Conservation (phyloP, 2,329 filamentous ascomycete genomes). For the Diaporthe longicolla region DNA sequence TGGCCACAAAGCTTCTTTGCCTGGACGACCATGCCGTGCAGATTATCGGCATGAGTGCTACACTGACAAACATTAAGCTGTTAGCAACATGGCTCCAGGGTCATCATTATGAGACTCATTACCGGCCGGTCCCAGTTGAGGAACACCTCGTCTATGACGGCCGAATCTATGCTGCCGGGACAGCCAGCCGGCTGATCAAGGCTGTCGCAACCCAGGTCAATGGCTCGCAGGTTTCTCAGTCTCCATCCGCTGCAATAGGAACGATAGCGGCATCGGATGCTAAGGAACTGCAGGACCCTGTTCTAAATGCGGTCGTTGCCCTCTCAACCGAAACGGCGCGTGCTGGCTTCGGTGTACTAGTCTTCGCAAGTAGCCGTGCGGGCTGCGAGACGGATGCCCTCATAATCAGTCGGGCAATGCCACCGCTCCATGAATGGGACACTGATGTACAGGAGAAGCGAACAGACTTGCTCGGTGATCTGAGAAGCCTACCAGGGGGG, state of each 20-base stretch:
- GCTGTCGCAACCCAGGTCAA: conserved; percentile 67
- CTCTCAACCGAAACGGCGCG: conserved; percentile 77
- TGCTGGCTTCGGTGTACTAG: conserved; percentile 78
- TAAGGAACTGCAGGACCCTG: conserved; percentile 74
- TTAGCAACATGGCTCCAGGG: conserved; percentile 79
- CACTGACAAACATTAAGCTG: conserved; percentile 80
- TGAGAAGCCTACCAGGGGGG: conserved; percentile 76
- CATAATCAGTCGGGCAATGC: conserved; percentile 77
- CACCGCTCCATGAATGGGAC: conserved; percentile 61
- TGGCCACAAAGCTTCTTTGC: conserved; percentile 80
- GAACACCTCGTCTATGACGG: conserved; percentile 82
- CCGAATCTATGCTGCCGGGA: conserved; percentile 73
- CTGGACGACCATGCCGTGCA: conserved; percentile 74
- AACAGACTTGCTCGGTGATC: conserved; percentile 74
- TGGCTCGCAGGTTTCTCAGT: conserved; percentile 46
- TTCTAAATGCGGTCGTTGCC: conserved; percentile 79
- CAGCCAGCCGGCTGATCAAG: conserved; percentile 70
- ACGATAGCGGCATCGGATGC: conserved; percentile 69
- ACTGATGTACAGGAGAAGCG: conserved; percentile 68
- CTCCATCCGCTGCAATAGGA: conserved; percentile 58
- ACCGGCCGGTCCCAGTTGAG: conserved; percentile 81
- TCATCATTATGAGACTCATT: conserved; percentile 80
- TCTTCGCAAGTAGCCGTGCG: conserved; percentile 80
- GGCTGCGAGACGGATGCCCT: conserved; percentile 78
- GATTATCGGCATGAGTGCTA: conserved; percentile 85